Base-by-base conservation (phyloP, 345 rosid species). In the Pseudoturritis turrita region DNA sequence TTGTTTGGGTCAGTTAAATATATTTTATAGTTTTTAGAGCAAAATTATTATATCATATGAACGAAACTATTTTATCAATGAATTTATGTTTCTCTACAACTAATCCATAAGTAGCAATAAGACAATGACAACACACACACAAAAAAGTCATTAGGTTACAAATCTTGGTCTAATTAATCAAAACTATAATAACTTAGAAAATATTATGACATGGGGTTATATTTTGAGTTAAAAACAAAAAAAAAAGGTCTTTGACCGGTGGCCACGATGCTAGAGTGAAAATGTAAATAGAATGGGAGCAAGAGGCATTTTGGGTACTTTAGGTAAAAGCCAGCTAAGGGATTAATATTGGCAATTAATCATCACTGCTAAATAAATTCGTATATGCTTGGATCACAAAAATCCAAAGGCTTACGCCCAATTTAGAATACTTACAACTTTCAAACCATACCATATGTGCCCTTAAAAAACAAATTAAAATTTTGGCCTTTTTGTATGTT, bases 351-450 rank as follows among this genome's bases (percentile, higher is more conserved):
- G 62, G 10, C 62, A 41, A 22, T 40, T 51, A 62, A 71, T 62
- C 68, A 61, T 51, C 52, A 52, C 41, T 62, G 76, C 57, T 63
- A 28, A 35, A 43, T 33, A 7, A 63, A 33, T 33, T 31, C 3
- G 25, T 54, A 54, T 55, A 53, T 64, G 36, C 50, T 56, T 67
- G 43, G 37, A 64, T 73, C 77, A 63, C 65, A 64, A 54, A 72
- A 13, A 1, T 44, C 77, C 77, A 64, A 73, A 45, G 70, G 37
- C 54, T 65, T 54, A 33, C n/a, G 7, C 50, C 52, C 67, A 71
- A 26, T 7, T 3, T 50, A n/a, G n/a, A 45, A 35, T 70, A 47
- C 35, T 14, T 57, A 56, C 45, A 37, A 49, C 22, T 71, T 49
- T 49, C 43, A 47, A 12, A 47, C 59, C 67, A 70, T 58, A 15